These are phyloP conservation scores for Penicillium manginii DNA, from an alignment of 495 filamentous ascomycete species.

Conservation along the genomic window DNA sequence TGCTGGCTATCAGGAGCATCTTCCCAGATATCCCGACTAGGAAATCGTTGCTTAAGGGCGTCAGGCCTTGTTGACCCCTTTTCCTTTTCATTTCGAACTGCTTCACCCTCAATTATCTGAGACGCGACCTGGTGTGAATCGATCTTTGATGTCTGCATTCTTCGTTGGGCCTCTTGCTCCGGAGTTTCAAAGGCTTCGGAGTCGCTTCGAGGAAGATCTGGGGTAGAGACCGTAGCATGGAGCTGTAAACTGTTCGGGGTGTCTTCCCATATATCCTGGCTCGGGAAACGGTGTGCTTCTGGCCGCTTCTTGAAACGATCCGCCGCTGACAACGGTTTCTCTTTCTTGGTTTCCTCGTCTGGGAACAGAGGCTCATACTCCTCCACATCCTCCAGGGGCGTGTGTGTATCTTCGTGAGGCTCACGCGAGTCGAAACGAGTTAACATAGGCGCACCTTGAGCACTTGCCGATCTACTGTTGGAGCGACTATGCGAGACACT, in stretches of 20 bases:
- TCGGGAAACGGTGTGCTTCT: slow-evolving; percentile 80
- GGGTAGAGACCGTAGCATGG: slow-evolving; percentile 82
- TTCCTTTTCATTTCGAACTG: slow-evolving; percentile 28
- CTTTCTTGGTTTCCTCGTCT: slow-evolving; percentile 71
- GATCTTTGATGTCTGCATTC: slow-evolving; percentile 48
- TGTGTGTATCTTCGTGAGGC: slow-evolving; percentile 57
- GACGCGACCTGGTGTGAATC: slow-evolving; percentile 51
- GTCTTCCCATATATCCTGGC: slow-evolving; percentile 96
- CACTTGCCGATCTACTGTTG: slow-evolving; percentile 70
- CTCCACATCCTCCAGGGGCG: slow-evolving; percentile 84
- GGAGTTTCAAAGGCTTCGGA: slow-evolving; percentile 55
- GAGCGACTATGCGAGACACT: slow-evolving; percentile 67
- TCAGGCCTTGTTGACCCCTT: slow-evolving; percentile 53
- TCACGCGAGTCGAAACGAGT: slow-evolving; percentile 56
- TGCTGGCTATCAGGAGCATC: slow-evolving; percentile 84
- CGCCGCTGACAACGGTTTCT: slow-evolving; percentile 56
- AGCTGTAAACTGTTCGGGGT: slow-evolving; percentile 85
- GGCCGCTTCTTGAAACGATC: slow-evolving; percentile 67
- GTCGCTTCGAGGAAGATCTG: slow-evolving; percentile 54
- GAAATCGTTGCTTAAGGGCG: slow-evolving; percentile 73
- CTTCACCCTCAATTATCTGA: slow-evolving; percentile 41
- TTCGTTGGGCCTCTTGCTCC: slow-evolving; percentile 58
- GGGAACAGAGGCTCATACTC: slow-evolving; percentile 96
- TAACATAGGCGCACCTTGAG: slow-evolving; percentile 53
- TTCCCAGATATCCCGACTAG: slow-evolving; percentile 96